Evolutionary conservation across 305 asterid species (phyloP).

Genomic region (Rubia tinctorum): DNA sequence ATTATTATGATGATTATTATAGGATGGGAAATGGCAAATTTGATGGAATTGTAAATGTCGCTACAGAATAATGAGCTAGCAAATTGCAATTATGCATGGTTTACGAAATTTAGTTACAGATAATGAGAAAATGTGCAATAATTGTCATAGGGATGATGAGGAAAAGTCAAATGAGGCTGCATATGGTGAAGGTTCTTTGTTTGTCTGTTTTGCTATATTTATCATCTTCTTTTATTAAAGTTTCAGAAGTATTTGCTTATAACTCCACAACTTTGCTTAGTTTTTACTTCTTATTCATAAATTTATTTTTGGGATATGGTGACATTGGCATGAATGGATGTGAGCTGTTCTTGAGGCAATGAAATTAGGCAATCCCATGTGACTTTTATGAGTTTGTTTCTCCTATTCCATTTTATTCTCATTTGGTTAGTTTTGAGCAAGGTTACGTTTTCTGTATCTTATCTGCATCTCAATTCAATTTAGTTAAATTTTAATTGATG

Average conservation of each 20-base stretch:
- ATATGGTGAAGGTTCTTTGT: constrained; percentile 18
- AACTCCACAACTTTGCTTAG: not conserved
- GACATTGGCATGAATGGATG: constrained; percentile 19
- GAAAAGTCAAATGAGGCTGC: constrained; percentile 20
- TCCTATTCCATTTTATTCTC: not conserved
- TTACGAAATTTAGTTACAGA: not conserved
- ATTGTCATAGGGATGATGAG: constrained; percentile 6
- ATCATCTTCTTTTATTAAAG: not conserved
- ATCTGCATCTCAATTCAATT: no score
- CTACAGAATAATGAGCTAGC: constrained; percentile 19
- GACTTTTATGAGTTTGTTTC: constrained; percentile 10
- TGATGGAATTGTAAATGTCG: constrained; percentile 40
- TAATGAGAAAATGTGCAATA: constrained; percentile 11
- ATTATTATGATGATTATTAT: constrained; percentile 14
- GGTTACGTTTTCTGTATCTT: no score
- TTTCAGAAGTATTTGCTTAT: not conserved
- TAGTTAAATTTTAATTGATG: no score
- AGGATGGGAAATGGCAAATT: not conserved
- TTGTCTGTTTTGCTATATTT: constrained; percentile 25
- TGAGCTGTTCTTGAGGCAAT: constrained; percentile 34
- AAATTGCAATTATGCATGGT: constrained; percentile 22
- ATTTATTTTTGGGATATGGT: not conserved
- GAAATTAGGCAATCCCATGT: constrained; percentile 40
- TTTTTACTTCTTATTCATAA: constrained; percentile 5
- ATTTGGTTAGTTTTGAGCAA: no score